Base-by-base conservation (phyloP, 805 yeast species). In the Yamadazyma takamatsuzukensis region DNA sequence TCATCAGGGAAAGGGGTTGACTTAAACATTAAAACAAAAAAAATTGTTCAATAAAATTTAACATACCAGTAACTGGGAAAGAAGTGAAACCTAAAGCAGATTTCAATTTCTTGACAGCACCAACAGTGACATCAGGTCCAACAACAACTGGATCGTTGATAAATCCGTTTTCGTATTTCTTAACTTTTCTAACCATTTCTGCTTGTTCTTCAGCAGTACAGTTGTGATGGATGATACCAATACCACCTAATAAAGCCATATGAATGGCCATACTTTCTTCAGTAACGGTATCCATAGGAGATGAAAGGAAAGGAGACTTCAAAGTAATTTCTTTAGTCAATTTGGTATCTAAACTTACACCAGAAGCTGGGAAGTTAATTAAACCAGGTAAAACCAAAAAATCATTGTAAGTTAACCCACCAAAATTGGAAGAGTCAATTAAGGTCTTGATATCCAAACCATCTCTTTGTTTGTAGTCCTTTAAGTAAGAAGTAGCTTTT, bases 281-380 rank as follows among this genome's bases (percentile, higher is more conserved):
- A 37, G 98, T 93, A 47, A 93, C 98, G 30, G 98, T 93, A 69
- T 93, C 98, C 98, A 93, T 93, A 50, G 98, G 98, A 53, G 97
- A 87, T 14, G 97, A 90, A 40, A 93, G 90, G 48, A 93, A 87
- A 37, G 98, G 98, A 29, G 96, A 72, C 72, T 83, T 88, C 65
- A 93, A 73, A 35, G 93, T 65, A 72, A 93, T 93, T 56, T 82
- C 83, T 72, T 83, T 89, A 56, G 98, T 90, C 64, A 93, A 72
- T 63, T 76, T 83, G 44, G 96, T 75, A 49, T 89, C 96, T 59
- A 90, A 72, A 30, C 69, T 65, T 40, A 93, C 97, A 15, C 49
- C 67, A 33, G 81, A 72, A 18, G 97, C 77, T 42, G 96, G 85
- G 71, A 89, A 89, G 52, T 78, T 74, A 55, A 90, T 85, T 70